Evolutionary conservation across 352 stramenopile species (phyloP).

Genomic region (Globisporangium canariense): DNA sequence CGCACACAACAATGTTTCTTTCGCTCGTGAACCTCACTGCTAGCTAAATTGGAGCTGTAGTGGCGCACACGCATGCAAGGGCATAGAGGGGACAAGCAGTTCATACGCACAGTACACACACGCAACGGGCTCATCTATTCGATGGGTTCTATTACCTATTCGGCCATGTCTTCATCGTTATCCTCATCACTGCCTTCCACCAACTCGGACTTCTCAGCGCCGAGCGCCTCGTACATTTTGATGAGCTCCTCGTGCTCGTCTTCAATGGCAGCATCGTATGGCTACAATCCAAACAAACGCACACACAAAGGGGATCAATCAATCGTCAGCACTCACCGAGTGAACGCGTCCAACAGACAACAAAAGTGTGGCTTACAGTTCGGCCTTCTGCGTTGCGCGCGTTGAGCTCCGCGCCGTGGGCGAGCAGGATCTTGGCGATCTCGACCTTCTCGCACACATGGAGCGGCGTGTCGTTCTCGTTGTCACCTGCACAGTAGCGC

Average conservation of each 20-base stretch:
- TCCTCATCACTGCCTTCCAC: conserved; percentile 28
- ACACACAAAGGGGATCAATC: conserved; percentile 1
- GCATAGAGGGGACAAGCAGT: no score
- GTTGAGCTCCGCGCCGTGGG: conserved; percentile 55
- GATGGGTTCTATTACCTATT: conserved; percentile 10
- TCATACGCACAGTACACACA: neutral
- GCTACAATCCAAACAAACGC: conserved; percentile 20
- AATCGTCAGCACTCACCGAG: conserved; percentile 1
- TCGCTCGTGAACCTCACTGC: no score
- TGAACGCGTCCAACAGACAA: conserved; percentile 10
- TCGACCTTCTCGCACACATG: conserved; percentile 62
- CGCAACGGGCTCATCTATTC: neutral
- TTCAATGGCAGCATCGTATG: conserved; percentile 59
- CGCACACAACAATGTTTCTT: neutral
- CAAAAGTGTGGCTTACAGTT: conserved; percentile 22
- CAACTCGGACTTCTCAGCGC: conserved; percentile 45
- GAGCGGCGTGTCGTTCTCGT: conserved; percentile 63
- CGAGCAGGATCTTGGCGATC: conserved; percentile 50
- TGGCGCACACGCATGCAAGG: neutral
- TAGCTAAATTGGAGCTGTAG: neutral
- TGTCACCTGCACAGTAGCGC: conserved; percentile 33
- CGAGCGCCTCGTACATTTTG: conserved; percentile 41
- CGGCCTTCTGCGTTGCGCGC: conserved; percentile 56
- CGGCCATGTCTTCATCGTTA: conserved; percentile 21
- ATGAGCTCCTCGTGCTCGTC: conserved; percentile 56